Percentiles rank a stretch among this genome's conserved stretches.
phyloP scores from a whole-genome alignment of 139 green algal genomes.

The Micromonas commoda region DNA sequence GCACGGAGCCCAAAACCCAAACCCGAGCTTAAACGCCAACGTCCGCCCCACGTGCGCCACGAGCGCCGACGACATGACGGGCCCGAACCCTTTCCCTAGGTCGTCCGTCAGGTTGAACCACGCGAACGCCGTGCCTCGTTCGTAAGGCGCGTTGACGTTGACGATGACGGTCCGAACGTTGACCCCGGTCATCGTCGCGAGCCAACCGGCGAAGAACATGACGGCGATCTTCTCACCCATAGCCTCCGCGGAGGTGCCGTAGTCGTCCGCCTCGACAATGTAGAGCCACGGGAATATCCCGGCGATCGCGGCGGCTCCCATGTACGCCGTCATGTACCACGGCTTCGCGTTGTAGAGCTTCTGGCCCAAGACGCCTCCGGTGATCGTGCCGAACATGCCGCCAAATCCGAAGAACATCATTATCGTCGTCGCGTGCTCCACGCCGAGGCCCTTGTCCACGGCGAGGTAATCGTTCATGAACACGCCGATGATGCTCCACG shows the following conservation, averaged over 20 bases:
- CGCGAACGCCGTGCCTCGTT: conserved; percentile 23
- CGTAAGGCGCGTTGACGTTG: conserved; percentile 24
- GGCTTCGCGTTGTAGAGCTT: conserved; percentile 61
- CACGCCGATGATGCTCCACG: conserved; percentile 69
- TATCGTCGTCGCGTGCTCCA: conserved; percentile 42
- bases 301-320: not conserved
- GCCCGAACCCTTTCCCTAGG: conserved; percentile 27
- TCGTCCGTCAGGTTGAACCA: conserved; percentile 27
- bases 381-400: conserved; percentile 19
- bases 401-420: conserved; percentile 67
- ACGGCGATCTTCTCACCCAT: not conserved
- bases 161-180: conserved; percentile 24
- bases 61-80: not conserved
- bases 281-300: conserved; percentile 23
- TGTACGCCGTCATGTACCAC: not conserved
- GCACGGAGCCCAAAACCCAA: conserved; percentile 16
- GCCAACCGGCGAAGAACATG: not conserved
- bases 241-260: not conserved
- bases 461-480: conserved; percentile 79
- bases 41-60: conserved; percentile 11
- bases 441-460: conserved; percentile 43
- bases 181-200: not conserved
- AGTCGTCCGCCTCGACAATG: not conserved
- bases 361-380: conserved; percentile 57
- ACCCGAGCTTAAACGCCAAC: conserved; percentile 15